Evolutionary conservation across 2,329 filamentous ascomycete species (phyloP).

Genomic region (Ceratocystis eucalypticola): DNA sequence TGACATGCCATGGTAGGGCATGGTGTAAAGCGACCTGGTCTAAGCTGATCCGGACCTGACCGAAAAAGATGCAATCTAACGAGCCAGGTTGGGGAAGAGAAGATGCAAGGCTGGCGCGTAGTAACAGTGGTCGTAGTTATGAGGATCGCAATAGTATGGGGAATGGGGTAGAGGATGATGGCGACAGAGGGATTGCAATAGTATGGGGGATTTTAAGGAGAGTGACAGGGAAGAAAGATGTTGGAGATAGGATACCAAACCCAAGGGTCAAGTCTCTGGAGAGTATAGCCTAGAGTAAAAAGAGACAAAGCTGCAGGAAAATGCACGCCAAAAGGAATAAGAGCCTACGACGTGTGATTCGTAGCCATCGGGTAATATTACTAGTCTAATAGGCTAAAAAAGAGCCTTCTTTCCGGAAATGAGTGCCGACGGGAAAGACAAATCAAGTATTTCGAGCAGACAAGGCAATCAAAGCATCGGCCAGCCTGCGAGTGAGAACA

Average conservation of each 20-base stretch:
- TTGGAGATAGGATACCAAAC: too few species aligned
- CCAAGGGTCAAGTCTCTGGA: neutral
- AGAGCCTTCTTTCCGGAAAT: neutral
- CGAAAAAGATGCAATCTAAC: neutral
- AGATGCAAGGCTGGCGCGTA: neutral
- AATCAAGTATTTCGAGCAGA: neutral
- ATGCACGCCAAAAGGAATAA: neutral
- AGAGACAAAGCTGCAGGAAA: neutral
- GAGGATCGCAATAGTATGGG: neutral
- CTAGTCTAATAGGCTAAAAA: neutral
- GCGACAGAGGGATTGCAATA: neutral
- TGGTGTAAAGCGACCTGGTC: neutral
- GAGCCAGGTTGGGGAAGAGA: neutral
- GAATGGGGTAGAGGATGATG: neutral
- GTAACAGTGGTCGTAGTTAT: neutral
- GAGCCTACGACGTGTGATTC: neutral
- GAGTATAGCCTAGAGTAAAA: neutral
- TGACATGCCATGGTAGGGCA: neutral
- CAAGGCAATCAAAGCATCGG: neutral
- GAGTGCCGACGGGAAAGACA: conserved; percentile 1
- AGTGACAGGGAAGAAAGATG: neutral
- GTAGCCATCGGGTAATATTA: neutral
- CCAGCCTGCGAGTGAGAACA: neutral
- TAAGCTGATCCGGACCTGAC: neutral
- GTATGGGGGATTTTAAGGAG: conserved; percentile 1